A percentile compares a stretch with the other conserved stretches of the same genome.
Evolutionary conservation across 1,284 basidiomycete species (phyloP).

Genomic region (Cutaneotrichosporon cyanovorans): DNA sequence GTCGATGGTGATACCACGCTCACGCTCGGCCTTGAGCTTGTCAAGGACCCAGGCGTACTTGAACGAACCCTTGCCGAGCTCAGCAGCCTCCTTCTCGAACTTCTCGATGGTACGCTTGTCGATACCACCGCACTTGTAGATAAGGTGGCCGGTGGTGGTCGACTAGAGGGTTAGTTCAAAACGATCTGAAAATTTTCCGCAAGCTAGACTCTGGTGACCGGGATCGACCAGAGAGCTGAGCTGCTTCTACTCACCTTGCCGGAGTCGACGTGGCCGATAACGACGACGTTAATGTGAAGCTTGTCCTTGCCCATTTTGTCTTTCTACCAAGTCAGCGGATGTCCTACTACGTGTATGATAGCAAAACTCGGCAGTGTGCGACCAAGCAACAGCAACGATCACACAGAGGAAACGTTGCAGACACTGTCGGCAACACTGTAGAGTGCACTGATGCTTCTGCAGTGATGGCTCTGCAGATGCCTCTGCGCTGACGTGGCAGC

Average conservation of each 20-base stretch:
- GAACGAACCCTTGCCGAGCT: constrained; percentile 97
- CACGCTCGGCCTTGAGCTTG: constrained; percentile 97
- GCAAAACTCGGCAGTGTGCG: too few species aligned
- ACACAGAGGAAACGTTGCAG: neutral
- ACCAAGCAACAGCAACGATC: neutral
- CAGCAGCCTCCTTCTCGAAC: constrained; percentile 99
- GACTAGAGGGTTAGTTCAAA: constrained; percentile 52
- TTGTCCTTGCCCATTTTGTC: constrained; percentile 38
- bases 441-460: neutral
- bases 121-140: constrained; percentile 99
- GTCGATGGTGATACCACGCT: constrained; percentile 99
- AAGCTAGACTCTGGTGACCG: too few species aligned
- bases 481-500: neutral
- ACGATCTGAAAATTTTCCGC: too few species aligned
- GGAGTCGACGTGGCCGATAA: constrained; percentile 46
- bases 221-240: too few species aligned
- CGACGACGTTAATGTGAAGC: constrained; percentile 51
- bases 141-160: constrained; percentile 99
- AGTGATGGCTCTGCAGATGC: neutral
- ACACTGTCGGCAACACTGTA: neutral
- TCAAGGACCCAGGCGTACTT: constrained; percentile 99
- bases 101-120: constrained; percentile 99
- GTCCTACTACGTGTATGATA: too few species aligned
- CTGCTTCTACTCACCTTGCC: constrained; percentile 50
- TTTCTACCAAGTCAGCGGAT: constrained; percentile 4